Evolutionary conservation across 2,329 filamentous ascomycete genomes (phyloP), one percentile per base, ranked within the genome.

Genomic region (Lachnellula hyalina): DNA sequence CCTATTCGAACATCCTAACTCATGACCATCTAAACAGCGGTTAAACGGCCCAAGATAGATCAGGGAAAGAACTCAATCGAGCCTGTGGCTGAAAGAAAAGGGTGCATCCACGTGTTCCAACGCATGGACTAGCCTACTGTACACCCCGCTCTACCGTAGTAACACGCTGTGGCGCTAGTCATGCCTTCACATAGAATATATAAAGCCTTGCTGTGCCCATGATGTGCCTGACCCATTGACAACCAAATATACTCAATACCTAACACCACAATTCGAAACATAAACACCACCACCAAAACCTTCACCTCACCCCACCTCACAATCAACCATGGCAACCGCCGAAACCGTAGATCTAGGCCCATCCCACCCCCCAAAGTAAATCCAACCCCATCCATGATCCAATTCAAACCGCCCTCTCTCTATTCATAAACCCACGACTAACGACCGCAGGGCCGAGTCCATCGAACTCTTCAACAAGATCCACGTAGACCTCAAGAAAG

Each of bases 261-360:
- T 38, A 25, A 25, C 25, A 25, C 25, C 25, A 25, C 25, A 25
- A 25, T 25, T 2, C 25, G 25, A 40, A 40, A 14, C 36, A 40
- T 40, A 40, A 25, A 25, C 9, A 47, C 45, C 15, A 41, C 23
- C 15, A 42, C 34, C 38, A 41, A 35, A 49, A 23, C 15, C 46
- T 34, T 19, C n/a, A 17, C 34, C 12, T 38, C 12, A 21, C 8
- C 40, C 17, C 17, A 11, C 17, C 14, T 4, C n/a, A 36, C 51
- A 38, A 32, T 49, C 40, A 51, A 46, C 47, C 49, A 68, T 68
- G 65, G 65, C 65, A n/a, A 67, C 65, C 17, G 64, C 73, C 48
- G 77, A 81, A n/a, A 83, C 79, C 8, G 76, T 78, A 49, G 68
- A 79, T 21, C 69, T 82, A 38, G 74, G 77, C 6, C 54, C 54